Base-by-base conservation (phyloP, 1,139 yeast genomes). In the Williopsis jadinii region DNA sequence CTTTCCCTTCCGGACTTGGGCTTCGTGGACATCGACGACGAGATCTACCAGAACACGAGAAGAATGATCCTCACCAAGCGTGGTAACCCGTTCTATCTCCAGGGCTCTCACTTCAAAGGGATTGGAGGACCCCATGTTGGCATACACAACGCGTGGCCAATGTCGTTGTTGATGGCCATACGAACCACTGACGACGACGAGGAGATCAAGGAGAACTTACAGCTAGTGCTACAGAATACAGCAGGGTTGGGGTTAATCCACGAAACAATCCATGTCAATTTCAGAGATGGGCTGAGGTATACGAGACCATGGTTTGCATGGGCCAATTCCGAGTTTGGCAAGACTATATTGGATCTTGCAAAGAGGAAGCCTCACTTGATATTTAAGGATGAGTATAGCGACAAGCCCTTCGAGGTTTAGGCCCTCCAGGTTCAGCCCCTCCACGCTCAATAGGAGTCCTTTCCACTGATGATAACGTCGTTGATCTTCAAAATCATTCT, bases 401-500 rank as follows among this genome's bases (percentile, higher is more conserved):
- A 47, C 9, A 13, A 19, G 5, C 50, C 50, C 3, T 46, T 39
- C 31, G 37, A 11, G 19, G 12, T 8, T 42, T 63, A n/a, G n/a
- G n/a, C 50, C 3, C 44, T 39, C 31, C 37, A 11, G 19, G 12
- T 8, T 42, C 63, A n/a, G n/a, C n/a, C n/a, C n/a, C n/a, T n/a
- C n/a, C n/a, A n/a, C n/a, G n/a, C n/a, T n/a, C n/a, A 80, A 58
- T 80, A 81, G 50, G 80, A 88, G 61, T 83, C 95, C 61, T 83
- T 83, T 39, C 95, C 95, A 59, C 87, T 84, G 50, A 90, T 84
- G 58, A 92, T 92, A 47, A 92, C 97, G 63, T 92, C 92, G 63
- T 92, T 94, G 58, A 92, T 94, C 73, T 92, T 92, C 61, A 92
- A 75, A 49, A 94, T 88, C 98, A 92, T 94, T 69, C 98, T 77